phyloP scores from a whole-genome alignment of 768 basidiomycete genomes.

The Podaxis mareebaensis region DNA sequence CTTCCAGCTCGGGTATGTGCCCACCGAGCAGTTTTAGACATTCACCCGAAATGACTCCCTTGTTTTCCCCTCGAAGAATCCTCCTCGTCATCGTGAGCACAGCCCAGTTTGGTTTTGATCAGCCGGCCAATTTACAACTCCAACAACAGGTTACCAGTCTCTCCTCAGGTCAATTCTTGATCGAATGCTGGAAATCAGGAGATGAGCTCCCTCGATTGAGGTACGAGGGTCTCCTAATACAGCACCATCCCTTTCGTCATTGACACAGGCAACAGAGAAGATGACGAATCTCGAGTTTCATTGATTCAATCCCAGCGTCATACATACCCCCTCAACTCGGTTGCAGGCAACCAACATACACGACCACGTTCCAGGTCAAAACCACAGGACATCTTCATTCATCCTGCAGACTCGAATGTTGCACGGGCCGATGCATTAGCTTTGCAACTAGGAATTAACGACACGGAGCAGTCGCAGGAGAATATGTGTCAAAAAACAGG shows the following conservation, averaged over 20 bases:
- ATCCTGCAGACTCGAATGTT: slow-evolving; percentile 61
- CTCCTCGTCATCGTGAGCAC: slow-evolving; percentile 49
- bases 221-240: slow-evolving; percentile 7
- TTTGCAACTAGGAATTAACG: slow-evolving; percentile 49
- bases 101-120: neutral
- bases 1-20: slow-evolving; percentile 63
- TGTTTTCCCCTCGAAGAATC: slow-evolving; percentile 32
- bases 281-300: slow-evolving; percentile 10
- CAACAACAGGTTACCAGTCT: slow-evolving; percentile 52
- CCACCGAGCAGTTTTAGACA: neutral
- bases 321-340: slow-evolving; percentile 21
- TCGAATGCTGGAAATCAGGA: slow-evolving; percentile 15
- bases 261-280: neutral
- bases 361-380: slow-evolving; percentile 54
- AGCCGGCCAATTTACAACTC: neutral
- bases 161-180: slow-evolving; percentile 53
- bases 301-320: slow-evolving; percentile 20
- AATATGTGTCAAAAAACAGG: slow-evolving; percentile 29
- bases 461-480: slow-evolving; percentile 48
- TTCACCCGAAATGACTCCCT: neutral
- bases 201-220: slow-evolving; percentile 1
- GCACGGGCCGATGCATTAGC: slow-evolving; percentile 69
- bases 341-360: slow-evolving; percentile 24
- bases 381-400: slow-evolving; percentile 61
- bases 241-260: neutral